These are phyloP conservation scores for Suillus subaureus DNA, from an alignment of 768 basidiomycete genomes.

Conservation along the genomic window DNA sequence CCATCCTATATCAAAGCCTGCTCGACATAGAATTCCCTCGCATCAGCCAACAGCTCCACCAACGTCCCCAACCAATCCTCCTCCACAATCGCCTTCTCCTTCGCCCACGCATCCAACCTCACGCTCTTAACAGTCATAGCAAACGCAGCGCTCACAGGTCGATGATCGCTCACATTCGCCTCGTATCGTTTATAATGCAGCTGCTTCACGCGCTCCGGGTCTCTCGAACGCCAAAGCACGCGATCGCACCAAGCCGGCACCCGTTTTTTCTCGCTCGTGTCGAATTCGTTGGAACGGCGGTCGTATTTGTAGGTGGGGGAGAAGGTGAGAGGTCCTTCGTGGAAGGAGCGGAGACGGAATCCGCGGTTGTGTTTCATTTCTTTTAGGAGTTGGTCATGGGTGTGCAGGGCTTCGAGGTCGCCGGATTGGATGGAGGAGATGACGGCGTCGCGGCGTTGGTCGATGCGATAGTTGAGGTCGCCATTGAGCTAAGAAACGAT, in stretches of 20 bases:
- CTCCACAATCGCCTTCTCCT: conserved; percentile 58
- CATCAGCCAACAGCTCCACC: conserved; percentile 30
- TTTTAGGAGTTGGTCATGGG: conserved; percentile 87
- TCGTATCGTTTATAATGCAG: conserved; percentile 84
- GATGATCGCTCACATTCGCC: conserved; percentile 86
- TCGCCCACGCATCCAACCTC: conserved; percentile 54
- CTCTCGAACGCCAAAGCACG: conserved; percentile 73
- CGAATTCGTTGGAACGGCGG: conserved; percentile 73
- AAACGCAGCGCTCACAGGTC: conserved; percentile 85
- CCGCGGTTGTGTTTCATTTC: conserved; percentile 87
- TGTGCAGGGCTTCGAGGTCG: conserved; percentile 62
- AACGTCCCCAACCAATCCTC: conserved; percentile 49
- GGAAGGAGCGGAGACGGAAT: conserved; percentile 83
- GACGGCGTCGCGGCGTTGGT: conserved; percentile 85
- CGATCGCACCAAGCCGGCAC: conserved; percentile 98
- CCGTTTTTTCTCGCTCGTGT: conserved; percentile 86
- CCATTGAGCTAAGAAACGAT: conserved; percentile 68
- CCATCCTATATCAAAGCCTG: conserved; percentile 30
- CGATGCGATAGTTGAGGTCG: conserved; percentile 97
- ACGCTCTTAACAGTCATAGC: conserved; percentile 74
- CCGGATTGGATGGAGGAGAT: conserved; percentile 67
- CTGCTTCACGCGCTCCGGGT: conserved; percentile 57
- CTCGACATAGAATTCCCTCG: conserved; percentile 37
- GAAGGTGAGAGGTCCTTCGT: conserved; percentile 82
- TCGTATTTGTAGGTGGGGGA: conserved; percentile 96